Evolutionary conservation across 129 eudicot species (phyloP).

Genomic region (Daucus carota): DNA sequence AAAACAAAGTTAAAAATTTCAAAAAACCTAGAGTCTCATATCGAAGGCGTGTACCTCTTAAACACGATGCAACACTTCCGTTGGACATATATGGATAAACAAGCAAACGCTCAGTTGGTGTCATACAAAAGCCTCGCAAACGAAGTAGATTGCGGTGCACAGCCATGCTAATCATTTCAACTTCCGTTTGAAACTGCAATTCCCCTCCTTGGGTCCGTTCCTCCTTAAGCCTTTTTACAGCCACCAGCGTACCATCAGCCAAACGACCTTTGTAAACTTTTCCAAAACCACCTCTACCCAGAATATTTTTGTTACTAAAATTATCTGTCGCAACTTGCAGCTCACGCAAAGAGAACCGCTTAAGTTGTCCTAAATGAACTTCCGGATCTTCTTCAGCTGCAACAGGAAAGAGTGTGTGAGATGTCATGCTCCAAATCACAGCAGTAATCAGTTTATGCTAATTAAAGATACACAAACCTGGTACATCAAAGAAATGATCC

Average conservation of each 20-base stretch:
- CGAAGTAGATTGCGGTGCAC: slow-evolving; percentile 60
- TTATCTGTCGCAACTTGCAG: slow-evolving; percentile 59
- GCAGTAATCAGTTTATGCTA: neutral
- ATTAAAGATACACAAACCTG: slow-evolving; percentile 55
- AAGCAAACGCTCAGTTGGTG: slow-evolving; percentile 53
- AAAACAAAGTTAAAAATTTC: neutral
- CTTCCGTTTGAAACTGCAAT: slow-evolving; percentile 53
- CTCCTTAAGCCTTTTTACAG: slow-evolving; percentile 54
- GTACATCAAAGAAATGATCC: slow-evolving; percentile 83
- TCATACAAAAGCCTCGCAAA: slow-evolving; percentile 59
- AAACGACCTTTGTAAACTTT: slow-evolving; percentile 58
- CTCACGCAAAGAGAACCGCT: slow-evolving; percentile 50
- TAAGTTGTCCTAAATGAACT: slow-evolving; percentile 54
- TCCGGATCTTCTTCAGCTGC: slow-evolving; percentile 62
- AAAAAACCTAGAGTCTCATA: neutral
- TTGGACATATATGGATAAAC: slow-evolving; percentile 61
- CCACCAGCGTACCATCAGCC: slow-evolving; percentile 56
- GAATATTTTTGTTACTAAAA: slow-evolving; percentile 47
- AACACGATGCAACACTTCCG: slow-evolving; percentile 66
- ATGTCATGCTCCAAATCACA: neutral
- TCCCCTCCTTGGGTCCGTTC: slow-evolving; percentile 61
- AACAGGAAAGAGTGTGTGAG: neutral
- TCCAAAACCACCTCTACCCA: slow-evolving; percentile 62
- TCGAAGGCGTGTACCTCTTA: slow-evolving; percentile 37
- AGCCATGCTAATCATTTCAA: slow-evolving; percentile 64